phyloP scores from a whole-genome alignment of 1,284 basidiomycete genomes.

The Irpex rosettiformis region DNA sequence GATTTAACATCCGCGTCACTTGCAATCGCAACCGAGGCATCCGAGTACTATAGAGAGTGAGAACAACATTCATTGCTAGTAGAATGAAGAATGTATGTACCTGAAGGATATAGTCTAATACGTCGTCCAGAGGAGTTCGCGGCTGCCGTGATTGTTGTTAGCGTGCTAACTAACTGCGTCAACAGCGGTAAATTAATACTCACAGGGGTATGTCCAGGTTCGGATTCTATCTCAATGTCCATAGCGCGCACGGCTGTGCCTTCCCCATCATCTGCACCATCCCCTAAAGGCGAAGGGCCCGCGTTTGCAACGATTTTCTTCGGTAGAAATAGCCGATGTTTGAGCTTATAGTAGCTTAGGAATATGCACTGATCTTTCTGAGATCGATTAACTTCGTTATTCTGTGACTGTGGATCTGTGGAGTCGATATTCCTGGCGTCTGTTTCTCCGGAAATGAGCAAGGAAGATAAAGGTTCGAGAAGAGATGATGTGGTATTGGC shows the following conservation, averaged over 20 bases:
- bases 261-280: neutral
- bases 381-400: too few species aligned
- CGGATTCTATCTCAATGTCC: neutral
- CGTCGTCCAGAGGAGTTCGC: neutral
- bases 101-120: neutral
- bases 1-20: neutral
- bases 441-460: too few species aligned
- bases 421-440: too few species aligned
- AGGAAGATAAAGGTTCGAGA: too few species aligned
- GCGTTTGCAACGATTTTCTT: slow-evolving; percentile 3
- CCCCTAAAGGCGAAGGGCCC: neutral
- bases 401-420: too few species aligned
- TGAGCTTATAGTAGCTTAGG: slow-evolving; percentile 6
- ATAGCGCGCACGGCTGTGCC: neutral
- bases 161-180: neutral
- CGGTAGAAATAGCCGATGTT: neutral
- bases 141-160: slow-evolving; percentile 5
- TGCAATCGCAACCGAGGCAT: neutral
- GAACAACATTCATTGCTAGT: neutral
- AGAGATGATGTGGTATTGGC: too few species aligned
- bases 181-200: neutral
- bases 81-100: neutral
- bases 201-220: neutral
- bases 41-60: neutral
- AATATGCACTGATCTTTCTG: slow-evolving; percentile 5